Evolutionary conservation across 1,139 yeast genomes (phyloP).

Genomic region (Starmera stellimalicola): DNA sequence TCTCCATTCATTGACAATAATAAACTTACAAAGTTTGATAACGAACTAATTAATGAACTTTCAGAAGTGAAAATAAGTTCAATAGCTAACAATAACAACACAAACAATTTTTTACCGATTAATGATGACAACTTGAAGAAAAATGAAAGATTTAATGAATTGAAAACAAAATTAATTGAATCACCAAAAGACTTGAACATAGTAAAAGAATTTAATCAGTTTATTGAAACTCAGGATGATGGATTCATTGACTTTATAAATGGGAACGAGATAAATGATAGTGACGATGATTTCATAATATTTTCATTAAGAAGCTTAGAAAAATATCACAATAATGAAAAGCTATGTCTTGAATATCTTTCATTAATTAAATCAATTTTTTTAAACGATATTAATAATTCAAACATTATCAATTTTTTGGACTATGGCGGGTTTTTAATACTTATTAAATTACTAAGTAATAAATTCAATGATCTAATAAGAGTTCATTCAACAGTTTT

Average conservation of each 20-base stretch:
- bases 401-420: slow-evolving; percentile 22
- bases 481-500: slow-evolving; percentile 38
- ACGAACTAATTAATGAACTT: slow-evolving; percentile 8
- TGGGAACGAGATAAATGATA: neutral
- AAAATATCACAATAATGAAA: neutral
- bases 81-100: too few relatives aligned
- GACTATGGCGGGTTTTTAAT: slow-evolving; percentile 50
- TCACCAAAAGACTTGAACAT: neutral
- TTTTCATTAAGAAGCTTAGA: neutral
- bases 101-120: neutral
- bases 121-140: neutral
- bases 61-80: slow-evolving; percentile 3
- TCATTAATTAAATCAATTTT: neutral
- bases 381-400: neutral
- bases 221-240: neutral
- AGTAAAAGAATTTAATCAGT: neutral
- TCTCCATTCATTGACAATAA: slow-evolving; percentile 10
- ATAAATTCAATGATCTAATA: slow-evolving; percentile 27
- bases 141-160: neutral
- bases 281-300: neutral
- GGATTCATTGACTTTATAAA: neutral
- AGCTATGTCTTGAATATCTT: neutral
- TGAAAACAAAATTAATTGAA: neutral
- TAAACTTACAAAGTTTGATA: slow-evolving; percentile 5
- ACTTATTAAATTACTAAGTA: slow-evolving; percentile 34